A percentile compares a stretch with the other conserved stretches of the same genome.
phyloP scores from a whole-genome alignment of 345 rosid genomes.

The Eucalyptus caleyi region DNA sequence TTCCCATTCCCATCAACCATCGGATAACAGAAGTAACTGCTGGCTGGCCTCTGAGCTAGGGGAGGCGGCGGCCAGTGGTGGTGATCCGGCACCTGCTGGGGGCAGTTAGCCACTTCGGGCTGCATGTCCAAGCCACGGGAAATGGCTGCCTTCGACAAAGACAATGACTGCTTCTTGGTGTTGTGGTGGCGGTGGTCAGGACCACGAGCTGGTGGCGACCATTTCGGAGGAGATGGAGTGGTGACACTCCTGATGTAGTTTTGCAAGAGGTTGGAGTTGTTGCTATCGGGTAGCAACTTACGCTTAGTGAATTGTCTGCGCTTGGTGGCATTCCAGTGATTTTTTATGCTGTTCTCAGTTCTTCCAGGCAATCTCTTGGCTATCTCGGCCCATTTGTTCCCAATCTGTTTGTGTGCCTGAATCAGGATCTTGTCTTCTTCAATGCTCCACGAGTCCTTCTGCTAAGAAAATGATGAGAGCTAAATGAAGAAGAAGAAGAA shows the following conservation, averaged over 20 bases:
- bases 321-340: not conserved
- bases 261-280: not conserved
- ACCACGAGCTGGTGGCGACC: not conserved
- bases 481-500: not conserved
- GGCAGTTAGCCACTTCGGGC: not conserved
- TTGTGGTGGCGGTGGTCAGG: not conserved
- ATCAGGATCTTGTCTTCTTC: not conserved
- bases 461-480: not conserved
- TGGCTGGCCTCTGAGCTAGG: not conserved
- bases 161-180: not conserved
- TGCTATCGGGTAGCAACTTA: not conserved
- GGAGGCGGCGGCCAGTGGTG: accelerated
- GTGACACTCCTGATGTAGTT: not conserved
- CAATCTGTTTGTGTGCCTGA: not conserved
- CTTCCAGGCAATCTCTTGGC: not conserved
- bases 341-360: not conserved
- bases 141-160: not conserved
- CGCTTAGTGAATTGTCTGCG: not conserved
- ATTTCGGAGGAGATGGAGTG: not conserved
- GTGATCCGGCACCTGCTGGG: not conserved
- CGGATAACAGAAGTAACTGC: not conserved
- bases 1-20: not conserved
- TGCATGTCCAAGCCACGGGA: not conserved
- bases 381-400: not conserved
- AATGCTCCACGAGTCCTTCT: not conserved